Conservation (phyloP, 257 asterid genomes). For the Agastache rugosa region DNA sequence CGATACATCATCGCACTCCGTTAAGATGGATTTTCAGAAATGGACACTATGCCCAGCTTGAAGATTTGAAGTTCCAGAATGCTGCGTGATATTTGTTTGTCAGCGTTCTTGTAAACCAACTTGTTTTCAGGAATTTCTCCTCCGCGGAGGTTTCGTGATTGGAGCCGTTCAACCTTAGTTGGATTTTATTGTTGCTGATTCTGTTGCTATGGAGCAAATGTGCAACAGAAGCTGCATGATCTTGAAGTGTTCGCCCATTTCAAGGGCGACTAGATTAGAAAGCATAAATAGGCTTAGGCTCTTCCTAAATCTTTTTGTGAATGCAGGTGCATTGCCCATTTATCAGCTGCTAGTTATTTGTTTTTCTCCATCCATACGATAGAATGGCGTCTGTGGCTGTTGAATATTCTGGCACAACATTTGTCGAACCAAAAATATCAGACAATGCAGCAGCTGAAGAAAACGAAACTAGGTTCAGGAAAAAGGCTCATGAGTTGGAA, state of each 20-base stretch:
- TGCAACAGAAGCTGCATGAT: conserved; percentile 63
- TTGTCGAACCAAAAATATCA: conserved; percentile 40
- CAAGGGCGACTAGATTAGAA: conserved; percentile 61
- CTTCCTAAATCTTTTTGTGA: conserved; percentile 60
- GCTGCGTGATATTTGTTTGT: conserved; percentile 57
- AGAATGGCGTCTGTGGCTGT: conserved; percentile 60
- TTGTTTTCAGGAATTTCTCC: conserved; percentile 61
- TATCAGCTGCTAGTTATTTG: conserved; percentile 46
- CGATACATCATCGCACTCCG: conserved; percentile 47
- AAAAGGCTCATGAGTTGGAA: conserved; percentile 35
- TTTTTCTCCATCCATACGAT: conserved; percentile 40
- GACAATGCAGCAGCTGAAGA: conserved; percentile 33
- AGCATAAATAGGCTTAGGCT: conserved; percentile 56
- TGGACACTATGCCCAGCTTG: conserved; percentile 59
- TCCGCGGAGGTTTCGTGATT: conserved; percentile 58
- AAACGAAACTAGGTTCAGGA: conserved; percentile 33
- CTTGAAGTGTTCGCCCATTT: conserved; percentile 67
- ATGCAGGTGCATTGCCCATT: conserved; percentile 70
- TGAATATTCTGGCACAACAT: conserved; percentile 46
- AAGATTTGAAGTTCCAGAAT: conserved; percentile 59
- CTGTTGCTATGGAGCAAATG: conserved; percentile 64
- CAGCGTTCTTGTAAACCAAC: conserved; percentile 54
- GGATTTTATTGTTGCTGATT: conserved; percentile 77
- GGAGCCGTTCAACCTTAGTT: conserved; percentile 71
- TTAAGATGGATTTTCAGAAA: conserved; percentile 67